phyloP scores from a whole-genome alignment of 768 basidiomycete genomes.

The Cystofilobasidium bisporidii region DNA sequence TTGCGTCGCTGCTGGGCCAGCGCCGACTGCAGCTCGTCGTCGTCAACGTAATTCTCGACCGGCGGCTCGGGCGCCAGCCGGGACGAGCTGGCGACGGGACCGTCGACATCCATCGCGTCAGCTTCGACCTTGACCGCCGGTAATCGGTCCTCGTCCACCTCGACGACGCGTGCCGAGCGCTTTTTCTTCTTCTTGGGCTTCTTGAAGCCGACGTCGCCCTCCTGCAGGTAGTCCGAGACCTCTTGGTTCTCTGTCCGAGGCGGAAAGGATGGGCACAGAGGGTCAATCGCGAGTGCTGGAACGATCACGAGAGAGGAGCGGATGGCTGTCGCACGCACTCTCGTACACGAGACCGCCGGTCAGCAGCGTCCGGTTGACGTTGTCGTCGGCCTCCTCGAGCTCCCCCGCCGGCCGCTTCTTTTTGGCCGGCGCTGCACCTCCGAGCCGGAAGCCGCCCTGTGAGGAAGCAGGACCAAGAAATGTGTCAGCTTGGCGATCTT shows the following conservation, averaged over 20 bases:
- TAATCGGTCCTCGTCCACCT: slow-evolving; percentile 42
- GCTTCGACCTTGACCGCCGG: slow-evolving; percentile 35
- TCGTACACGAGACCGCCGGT: slow-evolving; percentile 66
- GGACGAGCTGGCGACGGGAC: slow-evolving; percentile 46
- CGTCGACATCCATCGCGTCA: slow-evolving; percentile 67
- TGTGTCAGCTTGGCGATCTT: no score
- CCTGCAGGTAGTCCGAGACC: slow-evolving; percentile 75
- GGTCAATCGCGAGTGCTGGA: not conserved
- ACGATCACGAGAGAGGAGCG: not conserved
- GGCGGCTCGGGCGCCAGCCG: slow-evolving; percentile 36
- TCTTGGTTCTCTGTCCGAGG: slow-evolving; percentile 67
- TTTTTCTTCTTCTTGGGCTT: slow-evolving; percentile 97
- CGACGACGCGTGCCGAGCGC: slow-evolving; percentile 58
- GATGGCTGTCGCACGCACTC: slow-evolving; percentile 51
- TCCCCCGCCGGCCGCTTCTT: slow-evolving; percentile 39
- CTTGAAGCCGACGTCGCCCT: slow-evolving; percentile 89
- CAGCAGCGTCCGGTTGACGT: slow-evolving; percentile 69
- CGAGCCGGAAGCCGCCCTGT: slow-evolving; percentile 82
- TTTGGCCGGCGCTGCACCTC: slow-evolving; percentile 42
- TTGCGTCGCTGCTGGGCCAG: slow-evolving; percentile 75
- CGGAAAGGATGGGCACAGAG: no score
- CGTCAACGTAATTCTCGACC: slow-evolving; percentile 87
- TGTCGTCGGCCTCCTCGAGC: slow-evolving; percentile 49
- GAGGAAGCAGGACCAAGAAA: not conserved
- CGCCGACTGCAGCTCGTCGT: slow-evolving; percentile 93